A percentile compares a stretch with the other conserved stretches of the same genome.
Evolutionary conservation across 208 protist genomes (phyloP).

Genomic region (Trypanosoma theileri): DNA sequence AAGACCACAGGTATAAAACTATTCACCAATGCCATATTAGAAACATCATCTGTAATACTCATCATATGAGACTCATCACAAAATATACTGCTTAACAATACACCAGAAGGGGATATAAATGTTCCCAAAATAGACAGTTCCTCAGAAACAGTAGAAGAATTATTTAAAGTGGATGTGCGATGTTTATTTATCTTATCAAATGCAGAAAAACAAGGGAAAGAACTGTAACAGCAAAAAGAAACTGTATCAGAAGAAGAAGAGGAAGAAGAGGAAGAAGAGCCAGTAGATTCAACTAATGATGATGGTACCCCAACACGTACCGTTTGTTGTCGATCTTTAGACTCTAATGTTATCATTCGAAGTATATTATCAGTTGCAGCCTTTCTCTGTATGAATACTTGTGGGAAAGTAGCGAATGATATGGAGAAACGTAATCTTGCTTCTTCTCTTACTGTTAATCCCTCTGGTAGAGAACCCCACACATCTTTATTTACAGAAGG

Average conservation of each 20-base stretch:
- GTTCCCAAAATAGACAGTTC: slow-evolving; percentile 12
- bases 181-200: slow-evolving; percentile 13
- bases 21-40: slow-evolving; percentile 30
- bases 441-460: slow-evolving; percentile 1
- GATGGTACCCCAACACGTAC: slow-evolving; percentile 13
- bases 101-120: slow-evolving; percentile 18
- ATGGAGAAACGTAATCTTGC: slow-evolving; percentile 25
- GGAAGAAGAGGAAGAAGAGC: not conserved
- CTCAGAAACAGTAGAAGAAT: not conserved
- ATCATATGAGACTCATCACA: slow-evolving; percentile 18
- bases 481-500: not conserved
- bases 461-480: slow-evolving; percentile 8
- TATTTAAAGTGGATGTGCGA: not conserved
- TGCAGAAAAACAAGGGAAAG: slow-evolving; percentile 21
- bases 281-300: not conserved
- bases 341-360: slow-evolving; percentile 18
- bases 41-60: slow-evolving; percentile 26
- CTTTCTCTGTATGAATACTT: slow-evolving; percentile 20
- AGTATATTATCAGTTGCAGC: slow-evolving; percentile 3
- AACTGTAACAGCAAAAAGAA: not conserved
- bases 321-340: slow-evolving; percentile 20
- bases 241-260: not conserved
- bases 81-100: slow-evolving; percentile 21
- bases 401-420: slow-evolving; percentile 25
- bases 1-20: slow-evolving; percentile 28